Percentiles rank a stretch among this genome's conserved stretches.
phyloP scores from a whole-genome alignment of 805 yeast species.

The Metschnikowia henanensis region DNA sequence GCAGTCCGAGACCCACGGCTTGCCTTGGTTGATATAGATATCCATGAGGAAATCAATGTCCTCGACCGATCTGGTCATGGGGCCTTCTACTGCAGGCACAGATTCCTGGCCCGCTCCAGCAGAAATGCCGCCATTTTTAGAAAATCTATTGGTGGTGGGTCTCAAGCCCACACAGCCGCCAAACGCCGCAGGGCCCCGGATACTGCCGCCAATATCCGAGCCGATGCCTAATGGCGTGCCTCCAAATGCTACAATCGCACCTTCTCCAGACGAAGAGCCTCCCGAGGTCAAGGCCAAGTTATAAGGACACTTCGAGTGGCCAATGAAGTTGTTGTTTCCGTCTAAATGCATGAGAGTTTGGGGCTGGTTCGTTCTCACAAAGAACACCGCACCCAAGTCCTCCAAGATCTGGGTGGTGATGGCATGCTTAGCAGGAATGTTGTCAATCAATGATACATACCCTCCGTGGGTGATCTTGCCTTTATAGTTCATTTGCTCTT shows the following conservation, averaged over 20 bases:
- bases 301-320: conserved; percentile 57
- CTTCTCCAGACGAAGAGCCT: conserved; percentile 77
- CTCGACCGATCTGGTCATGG: conserved; percentile 61
- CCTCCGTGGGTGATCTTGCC: conserved; percentile 61
- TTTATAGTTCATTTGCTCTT: conserved; percentile 59
- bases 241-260: conserved; percentile 57
- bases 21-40: conserved; percentile 56
- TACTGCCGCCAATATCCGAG: conserved; percentile 72
- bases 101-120: conserved; percentile 65
- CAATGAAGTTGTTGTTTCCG: conserved; percentile 58
- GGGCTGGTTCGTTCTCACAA: conserved; percentile 67
- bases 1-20: conserved; percentile 60
- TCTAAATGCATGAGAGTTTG: conserved; percentile 71
- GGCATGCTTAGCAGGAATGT: conserved; percentile 48
- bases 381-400: conserved; percentile 59
- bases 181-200: conserved; percentile 68
- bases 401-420: conserved; percentile 47
- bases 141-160: conserved; percentile 57
- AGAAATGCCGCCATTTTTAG: conserved; percentile 46
- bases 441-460: conserved; percentile 52
- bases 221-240: conserved; percentile 67
- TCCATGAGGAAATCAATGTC: conserved; percentile 73
- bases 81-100: conserved; percentile 66
- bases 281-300: conserved; percentile 62
- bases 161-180: conserved; percentile 62